Evolutionary conservation across 257 asterid genomes (phyloP).

Genomic region (Solanum neorickii): DNA sequence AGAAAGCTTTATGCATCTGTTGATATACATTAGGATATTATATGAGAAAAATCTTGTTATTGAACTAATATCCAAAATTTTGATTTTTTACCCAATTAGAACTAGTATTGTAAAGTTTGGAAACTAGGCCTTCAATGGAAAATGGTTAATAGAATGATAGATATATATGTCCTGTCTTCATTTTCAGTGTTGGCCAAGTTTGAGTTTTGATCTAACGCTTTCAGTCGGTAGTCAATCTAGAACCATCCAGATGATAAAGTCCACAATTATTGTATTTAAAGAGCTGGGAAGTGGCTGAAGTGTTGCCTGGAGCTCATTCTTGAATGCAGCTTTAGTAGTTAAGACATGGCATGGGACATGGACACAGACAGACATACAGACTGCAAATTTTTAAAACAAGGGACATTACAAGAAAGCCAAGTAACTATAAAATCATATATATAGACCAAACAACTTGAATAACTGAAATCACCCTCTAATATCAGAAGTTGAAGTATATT

Average conservation of each 20-base stretch:
- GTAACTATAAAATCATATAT: background rate
- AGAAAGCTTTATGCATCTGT: slow-evolving; percentile 11
- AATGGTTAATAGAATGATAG: background rate
- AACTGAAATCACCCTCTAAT: background rate
- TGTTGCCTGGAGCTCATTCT: background rate
- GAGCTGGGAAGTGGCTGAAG: background rate
- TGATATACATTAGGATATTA: background rate
- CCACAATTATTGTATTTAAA: background rate
- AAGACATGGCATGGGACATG: background rate
- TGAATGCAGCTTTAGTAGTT: background rate
- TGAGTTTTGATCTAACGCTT: background rate
- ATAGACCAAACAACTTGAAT: background rate
- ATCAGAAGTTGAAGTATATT: background rate
- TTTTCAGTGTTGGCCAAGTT: background rate
- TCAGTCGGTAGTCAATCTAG: background rate
- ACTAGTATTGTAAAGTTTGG: background rate
- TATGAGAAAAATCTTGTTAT: background rate
- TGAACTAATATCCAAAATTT: background rate
- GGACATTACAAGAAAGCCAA: background rate
- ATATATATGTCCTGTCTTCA: background rate
- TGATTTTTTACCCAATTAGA: background rate
- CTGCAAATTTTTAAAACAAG: background rate
- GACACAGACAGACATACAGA: background rate
- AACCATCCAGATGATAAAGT: background rate
- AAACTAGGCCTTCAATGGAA: background rate